Base-by-base conservation (phyloP, 345 rosid species). In the Gossypium thurberi region DNA sequence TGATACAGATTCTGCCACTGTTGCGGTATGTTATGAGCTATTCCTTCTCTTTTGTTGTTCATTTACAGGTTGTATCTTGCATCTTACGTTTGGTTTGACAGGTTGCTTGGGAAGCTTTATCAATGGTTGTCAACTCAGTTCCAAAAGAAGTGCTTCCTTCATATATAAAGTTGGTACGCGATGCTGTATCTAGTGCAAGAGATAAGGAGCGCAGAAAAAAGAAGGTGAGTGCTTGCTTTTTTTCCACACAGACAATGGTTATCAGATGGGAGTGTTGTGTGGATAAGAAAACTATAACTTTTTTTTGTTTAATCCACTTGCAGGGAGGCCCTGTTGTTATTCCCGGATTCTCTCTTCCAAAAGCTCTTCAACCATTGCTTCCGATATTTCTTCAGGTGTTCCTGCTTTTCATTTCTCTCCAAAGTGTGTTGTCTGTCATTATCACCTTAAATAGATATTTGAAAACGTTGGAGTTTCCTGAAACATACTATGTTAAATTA, bases 101-200 rank as follows among this genome's bases (percentile, higher is more conserved):
- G 98, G 89, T 82, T 81, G 87, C 98, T 67, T 92, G 99, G 99
- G 99, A 92, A 81, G 98, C 99, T 63, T 82, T 92, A 78, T 84
- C 90, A 28, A 85, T 90, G 82, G 97, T 95, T 78, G 84, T 91
- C 80, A 78, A 86, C 79, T 92, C 99, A 57, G 96, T 95, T 80
- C 99, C 98, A 8, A 92, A 92, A 78, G 99, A 92, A 82, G 83
- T 91, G 57, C 92, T 91, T 82, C 96, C 97, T 62, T 86, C 98
- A 12, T 95, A 88, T 81, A 82, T 92, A 68, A 95, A 92, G 82
- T 77, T 88, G 57, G 94, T 92, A 63, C 96, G 99, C 23, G 99
- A 92, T 84, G 94, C 99, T 74, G 89, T 92, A 52, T 95, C 98
- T 64, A 91, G 97, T 21, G 87, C 98, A 67, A 86, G 92, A 82